These are phyloP conservation scores for Rhizopogon rudus DNA, from an alignment of 768 basidiomycete genomes.

Conservation along the genomic window DNA sequence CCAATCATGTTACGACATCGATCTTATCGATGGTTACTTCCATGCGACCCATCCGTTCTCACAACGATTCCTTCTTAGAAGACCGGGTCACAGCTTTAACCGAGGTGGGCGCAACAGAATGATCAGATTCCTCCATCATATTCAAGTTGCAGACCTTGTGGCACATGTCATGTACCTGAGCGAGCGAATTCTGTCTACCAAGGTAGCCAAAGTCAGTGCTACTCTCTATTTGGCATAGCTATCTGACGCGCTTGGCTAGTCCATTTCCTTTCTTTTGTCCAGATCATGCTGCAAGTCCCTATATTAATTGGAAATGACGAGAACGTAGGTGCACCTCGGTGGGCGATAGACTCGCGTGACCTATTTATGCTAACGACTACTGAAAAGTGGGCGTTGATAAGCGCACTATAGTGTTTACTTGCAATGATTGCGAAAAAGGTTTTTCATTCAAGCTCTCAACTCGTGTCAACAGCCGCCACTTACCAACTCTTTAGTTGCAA, in stretches of 20 bases:
- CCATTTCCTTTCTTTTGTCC: not conserved
- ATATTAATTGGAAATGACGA: not conserved
- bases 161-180: too few relatives aligned
- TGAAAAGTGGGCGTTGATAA: not conserved
- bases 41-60: not conserved
- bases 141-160: too few relatives aligned
- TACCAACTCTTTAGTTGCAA: conserved; percentile 10
- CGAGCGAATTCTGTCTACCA: too few relatives aligned
- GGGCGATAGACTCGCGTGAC: not conserved
- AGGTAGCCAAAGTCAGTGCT: not conserved
- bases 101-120: not conserved
- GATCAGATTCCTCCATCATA: not conserved
- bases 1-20: not conserved
- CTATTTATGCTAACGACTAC: not conserved
- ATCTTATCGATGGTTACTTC: not conserved
- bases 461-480: not conserved
- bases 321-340: not conserved
- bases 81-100: too few relatives aligned
- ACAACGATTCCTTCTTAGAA: not conserved
- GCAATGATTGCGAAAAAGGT: not conserved
- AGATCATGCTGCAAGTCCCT: not conserved
- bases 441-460: not conserved
- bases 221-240: not conserved
- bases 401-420: not conserved
- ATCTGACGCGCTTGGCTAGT: not conserved